Conservation (phyloP, 164 flowering plant species). For the Vitis labrusca region DNA sequence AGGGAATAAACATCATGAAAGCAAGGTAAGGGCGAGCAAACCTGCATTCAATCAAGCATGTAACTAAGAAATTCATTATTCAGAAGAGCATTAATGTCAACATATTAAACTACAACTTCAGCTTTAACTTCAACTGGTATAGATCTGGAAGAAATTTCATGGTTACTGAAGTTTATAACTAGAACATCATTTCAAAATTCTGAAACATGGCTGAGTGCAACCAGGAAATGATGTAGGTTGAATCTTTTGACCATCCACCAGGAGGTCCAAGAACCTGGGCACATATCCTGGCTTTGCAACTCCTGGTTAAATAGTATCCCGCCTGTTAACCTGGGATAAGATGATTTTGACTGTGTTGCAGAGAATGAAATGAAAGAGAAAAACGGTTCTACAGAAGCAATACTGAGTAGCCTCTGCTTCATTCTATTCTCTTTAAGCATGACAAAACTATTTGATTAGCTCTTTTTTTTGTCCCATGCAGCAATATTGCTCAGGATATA, state of each 20-base stretch:
- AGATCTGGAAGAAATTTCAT: no score
- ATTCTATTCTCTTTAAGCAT: no score
- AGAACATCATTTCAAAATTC: neutral
- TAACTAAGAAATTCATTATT: conserved; percentile 3
- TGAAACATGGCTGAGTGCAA: neutral
- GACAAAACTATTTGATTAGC: no score
- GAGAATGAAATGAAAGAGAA: neutral
- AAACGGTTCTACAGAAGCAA: no score
- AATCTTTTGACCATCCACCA: neutral
- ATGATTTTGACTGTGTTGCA: neutral
- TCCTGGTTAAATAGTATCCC: neutral
- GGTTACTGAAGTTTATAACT: no score
- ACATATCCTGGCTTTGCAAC: neutral
- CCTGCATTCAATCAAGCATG: conserved; percentile 51
- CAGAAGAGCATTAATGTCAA: neutral
- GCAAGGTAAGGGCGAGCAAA: conserved; percentile 86
- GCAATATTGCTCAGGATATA: no score
- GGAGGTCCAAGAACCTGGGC: neutral
- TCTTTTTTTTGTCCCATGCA: no score
- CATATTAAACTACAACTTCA: neutral
- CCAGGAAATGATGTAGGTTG: neutral
- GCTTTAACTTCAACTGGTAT: neutral
- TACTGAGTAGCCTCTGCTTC: no score
- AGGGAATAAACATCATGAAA: conserved; percentile 82
- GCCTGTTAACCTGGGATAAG: neutral